Conservation (phyloP, 1,139 yeast species). For the Saccharomyces hybrid region DNA sequence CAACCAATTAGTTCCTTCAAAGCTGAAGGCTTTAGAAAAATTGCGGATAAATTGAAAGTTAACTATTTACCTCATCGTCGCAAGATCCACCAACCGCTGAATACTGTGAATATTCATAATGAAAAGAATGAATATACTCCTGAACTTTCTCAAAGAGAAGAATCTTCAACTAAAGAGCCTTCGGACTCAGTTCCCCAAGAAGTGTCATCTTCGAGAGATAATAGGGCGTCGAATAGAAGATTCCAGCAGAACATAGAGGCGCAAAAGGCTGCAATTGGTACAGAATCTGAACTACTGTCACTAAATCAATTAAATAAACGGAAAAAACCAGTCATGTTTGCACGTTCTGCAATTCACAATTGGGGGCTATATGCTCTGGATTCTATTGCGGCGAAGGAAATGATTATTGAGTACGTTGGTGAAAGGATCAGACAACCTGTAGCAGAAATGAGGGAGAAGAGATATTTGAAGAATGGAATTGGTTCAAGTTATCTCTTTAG, state of each 20-base stretch:
- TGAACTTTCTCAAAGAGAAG: conserved; percentile 24
- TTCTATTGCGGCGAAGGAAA: conserved; percentile 88
- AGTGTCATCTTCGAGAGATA: conserved; percentile 68
- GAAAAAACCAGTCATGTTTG: conserved; percentile 89
- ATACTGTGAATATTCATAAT: conserved; percentile 42
- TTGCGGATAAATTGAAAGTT: conserved; percentile 63
- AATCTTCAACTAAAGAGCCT: conserved; percentile 17
- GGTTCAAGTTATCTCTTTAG: conserved; percentile 91
- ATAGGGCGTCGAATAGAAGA: conserved; percentile 81
- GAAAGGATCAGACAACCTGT: conserved; percentile 90
- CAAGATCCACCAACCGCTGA: conserved; percentile 39
- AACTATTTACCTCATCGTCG: conserved; percentile 76
- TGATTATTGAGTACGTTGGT: conserved; percentile 98
- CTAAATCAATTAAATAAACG: conserved; percentile 75
- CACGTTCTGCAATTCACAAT: conserved; percentile 91
- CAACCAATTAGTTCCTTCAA: conserved; percentile 52
- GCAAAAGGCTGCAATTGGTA: conserved; percentile 66
- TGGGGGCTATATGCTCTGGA: conserved; percentile 97
- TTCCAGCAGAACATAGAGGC: conserved; percentile 87
- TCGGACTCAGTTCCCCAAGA: conserved; percentile 17
- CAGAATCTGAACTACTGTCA: conserved; percentile 73
- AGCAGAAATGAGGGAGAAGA: conserved; percentile 85
- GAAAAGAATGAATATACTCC: conserved; percentile 40
- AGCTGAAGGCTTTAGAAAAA: conserved; percentile 67
- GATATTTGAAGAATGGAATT: conserved; percentile 82